phyloP scores from a whole-genome alignment of 78 protist species.

The Salpingoeca rosetta region DNA sequence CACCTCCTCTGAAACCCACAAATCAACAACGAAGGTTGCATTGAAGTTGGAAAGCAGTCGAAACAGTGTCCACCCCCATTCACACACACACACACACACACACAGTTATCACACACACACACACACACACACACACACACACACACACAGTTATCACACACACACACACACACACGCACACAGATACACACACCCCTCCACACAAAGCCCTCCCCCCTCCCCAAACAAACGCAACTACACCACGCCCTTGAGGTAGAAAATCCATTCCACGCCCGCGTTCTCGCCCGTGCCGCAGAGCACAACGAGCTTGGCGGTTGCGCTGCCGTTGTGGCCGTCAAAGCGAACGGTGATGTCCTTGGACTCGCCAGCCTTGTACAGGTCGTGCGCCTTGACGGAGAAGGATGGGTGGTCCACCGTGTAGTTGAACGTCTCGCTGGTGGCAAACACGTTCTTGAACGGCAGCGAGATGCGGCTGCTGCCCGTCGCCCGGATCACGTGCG shows the following conservation, averaged over 20 bases:
- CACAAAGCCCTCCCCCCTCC: too few relatives aligned
- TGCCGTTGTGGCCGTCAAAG: background rate
- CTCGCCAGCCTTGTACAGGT: background rate
- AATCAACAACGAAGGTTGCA: too few relatives aligned
- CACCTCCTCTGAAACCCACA: too few relatives aligned
- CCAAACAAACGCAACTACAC: too few relatives aligned
- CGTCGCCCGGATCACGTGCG: slow-evolving; percentile 30
- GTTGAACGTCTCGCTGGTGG: slow-evolving; percentile 3
- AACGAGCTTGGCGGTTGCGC: background rate
- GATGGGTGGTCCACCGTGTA: slow-evolving; percentile 24
- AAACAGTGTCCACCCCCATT: too few relatives aligned
- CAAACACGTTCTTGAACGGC: slow-evolving; percentile 49
- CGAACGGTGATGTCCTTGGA: background rate
- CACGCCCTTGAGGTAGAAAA: background rate
- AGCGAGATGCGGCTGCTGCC: background rate
- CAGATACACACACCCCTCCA: too few relatives aligned
- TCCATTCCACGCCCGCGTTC: background rate
- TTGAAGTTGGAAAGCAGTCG: too few relatives aligned
- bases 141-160: too few relatives aligned
- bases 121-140: too few relatives aligned
- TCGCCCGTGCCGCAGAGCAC: background rate
- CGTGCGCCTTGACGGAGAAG: slow-evolving; percentile 30
- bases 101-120: too few relatives aligned
- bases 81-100: too few relatives aligned
- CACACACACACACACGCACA: too few relatives aligned